Evolutionary conservation across 1,139 yeast genomes (phyloP).

Genomic region (Yamadazyma buinensis): DNA sequence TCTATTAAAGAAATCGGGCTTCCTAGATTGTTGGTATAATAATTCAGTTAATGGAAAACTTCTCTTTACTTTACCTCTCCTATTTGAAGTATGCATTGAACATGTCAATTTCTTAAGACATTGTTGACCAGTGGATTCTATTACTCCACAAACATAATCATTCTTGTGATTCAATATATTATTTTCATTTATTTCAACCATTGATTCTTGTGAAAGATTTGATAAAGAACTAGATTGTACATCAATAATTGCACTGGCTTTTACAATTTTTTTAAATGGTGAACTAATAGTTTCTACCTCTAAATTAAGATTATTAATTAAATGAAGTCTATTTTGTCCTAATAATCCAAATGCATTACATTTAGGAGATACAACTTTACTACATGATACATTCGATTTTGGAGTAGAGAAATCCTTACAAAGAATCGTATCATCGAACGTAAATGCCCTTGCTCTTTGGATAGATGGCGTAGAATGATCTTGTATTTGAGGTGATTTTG

Average conservation of each 20-base stretch:
- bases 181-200: neutral
- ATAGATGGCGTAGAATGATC: no score
- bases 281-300: slow-evolving; percentile 3
- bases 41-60: neutral
- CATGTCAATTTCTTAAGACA: slow-evolving; percentile 16
- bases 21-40: neutral
- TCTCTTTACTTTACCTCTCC: slow-evolving; percentile 7
- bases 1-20: neutral
- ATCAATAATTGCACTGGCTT: neutral
- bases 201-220: neutral
- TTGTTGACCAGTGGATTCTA: slow-evolving; percentile 6
- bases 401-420: slow-evolving; percentile 5
- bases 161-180: slow-evolving; percentile 6
- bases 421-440: slow-evolving; percentile 5
- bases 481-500: neutral
- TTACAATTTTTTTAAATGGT: slow-evolving; percentile 3
- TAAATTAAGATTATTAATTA: neutral
- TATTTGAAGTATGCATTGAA: slow-evolving; percentile 10
- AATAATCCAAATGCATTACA: neutral
- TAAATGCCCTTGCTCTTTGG: neutral
- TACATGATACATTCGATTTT: neutral
- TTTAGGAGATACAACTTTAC: neutral
- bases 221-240: slow-evolving; percentile 1
- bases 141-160: slow-evolving; percentile 20
- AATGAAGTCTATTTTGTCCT: neutral